Conservation (phyloP, 345 rosid species). For the Kandelia obovata region DNA sequence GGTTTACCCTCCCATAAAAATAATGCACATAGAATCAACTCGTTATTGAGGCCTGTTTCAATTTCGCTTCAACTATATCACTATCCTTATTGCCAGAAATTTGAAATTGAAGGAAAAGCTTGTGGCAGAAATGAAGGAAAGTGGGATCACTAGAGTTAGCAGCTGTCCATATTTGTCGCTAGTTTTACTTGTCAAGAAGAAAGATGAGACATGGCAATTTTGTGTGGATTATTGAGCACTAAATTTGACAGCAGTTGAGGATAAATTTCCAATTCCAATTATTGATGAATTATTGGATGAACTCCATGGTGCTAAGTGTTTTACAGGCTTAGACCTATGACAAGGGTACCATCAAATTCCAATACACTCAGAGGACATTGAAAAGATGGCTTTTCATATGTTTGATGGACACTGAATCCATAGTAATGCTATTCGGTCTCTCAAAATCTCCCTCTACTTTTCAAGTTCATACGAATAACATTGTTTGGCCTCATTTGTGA, state of each 20-base stretch:
- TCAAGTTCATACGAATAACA: no score
- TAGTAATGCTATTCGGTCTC: not conserved
- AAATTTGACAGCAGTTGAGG: not conserved
- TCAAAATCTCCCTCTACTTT: no score
- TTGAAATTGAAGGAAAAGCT: not conserved
- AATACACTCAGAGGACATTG: not conserved
- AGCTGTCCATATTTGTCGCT: not conserved
- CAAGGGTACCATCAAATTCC: not conserved
- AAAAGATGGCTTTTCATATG: not conserved
- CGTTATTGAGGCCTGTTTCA: not conserved
- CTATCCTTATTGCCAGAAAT: not conserved
- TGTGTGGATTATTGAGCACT: not conserved
- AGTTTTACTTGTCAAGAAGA: not conserved
- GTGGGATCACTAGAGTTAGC: not conserved
- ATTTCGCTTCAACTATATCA: not conserved
- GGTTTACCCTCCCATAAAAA: not conserved
- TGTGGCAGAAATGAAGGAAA: not conserved
- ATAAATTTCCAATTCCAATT: not conserved
- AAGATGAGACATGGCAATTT: not conserved
- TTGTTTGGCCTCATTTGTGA: no score
- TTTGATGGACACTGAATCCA: not conserved
- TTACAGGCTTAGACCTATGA: not conserved
- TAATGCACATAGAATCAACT: not conserved
- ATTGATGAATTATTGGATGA: conserved; percentile 5
- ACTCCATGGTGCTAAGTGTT: not conserved